Conservation (phyloP, 2,329 filamentous ascomycete species). For the Tympanopsis confertula region DNA sequence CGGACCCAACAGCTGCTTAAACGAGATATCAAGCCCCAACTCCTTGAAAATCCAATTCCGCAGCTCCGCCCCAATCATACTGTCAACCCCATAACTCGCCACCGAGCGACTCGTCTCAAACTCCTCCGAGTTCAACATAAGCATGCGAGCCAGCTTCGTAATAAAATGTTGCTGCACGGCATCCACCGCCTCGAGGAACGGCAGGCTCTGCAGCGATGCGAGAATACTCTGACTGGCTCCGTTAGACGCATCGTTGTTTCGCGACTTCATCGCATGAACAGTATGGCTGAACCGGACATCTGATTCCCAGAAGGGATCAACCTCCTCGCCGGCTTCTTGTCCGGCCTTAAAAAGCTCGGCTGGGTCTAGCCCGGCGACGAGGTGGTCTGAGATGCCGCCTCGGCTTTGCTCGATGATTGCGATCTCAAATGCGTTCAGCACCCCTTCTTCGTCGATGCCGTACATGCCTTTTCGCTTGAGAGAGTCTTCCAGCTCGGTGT, state of each 20-base stretch:
- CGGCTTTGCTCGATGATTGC: constrained; percentile 6
- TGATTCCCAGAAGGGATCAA: constrained; percentile 13
- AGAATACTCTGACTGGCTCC: constrained; percentile 7
- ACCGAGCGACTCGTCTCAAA: constrained; percentile 7
- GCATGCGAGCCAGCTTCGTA: constrained; percentile 8
- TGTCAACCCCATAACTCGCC: constrained; percentile 20
- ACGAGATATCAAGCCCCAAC: constrained; percentile 22
- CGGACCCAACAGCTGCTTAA: constrained; percentile 21
- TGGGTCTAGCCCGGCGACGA: constrained; percentile 14
- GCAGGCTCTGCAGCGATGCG: constrained; percentile 6
- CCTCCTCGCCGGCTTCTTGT: constrained; percentile 3
- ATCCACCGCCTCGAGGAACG: constrained; percentile 4
- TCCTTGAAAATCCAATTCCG: constrained; percentile 22
- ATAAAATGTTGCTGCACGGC: constrained; percentile 8
- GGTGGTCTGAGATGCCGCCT: constrained; percentile 5
- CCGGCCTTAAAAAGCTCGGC: constrained; percentile 6
- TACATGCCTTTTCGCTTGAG: constrained; percentile 5
- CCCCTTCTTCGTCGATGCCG: constrained; percentile 5
- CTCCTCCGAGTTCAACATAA: constrained; percentile 7
- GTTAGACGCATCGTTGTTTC: neutral
- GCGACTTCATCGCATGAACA: constrained; percentile 7
- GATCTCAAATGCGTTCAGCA: constrained; percentile 8
- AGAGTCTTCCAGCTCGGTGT: constrained; percentile 3
- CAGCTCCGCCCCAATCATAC: constrained; percentile 22
- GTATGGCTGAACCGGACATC: constrained; percentile 10